Base-by-base conservation (phyloP, 352 stramenopile genomes). In the Phytopythium helicoides region DNA sequence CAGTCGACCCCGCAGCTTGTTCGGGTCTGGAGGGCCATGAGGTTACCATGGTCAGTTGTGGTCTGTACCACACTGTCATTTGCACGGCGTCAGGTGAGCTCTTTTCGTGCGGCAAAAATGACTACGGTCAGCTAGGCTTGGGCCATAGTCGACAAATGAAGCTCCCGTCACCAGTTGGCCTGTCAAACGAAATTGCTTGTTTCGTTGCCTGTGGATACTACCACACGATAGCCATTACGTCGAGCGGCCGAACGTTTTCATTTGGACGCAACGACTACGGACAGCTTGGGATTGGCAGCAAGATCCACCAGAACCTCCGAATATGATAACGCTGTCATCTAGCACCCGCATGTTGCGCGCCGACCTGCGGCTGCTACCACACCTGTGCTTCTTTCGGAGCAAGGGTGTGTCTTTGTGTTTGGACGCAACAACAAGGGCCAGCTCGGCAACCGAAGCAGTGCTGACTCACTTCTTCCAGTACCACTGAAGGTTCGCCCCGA, bases 371-470 rank as follows among this genome's bases (percentile, higher is more conserved):
- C 1, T 96, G 87, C 39, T 96, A 95, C 46, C 87, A 96, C 58
- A 92, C 83, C n/a, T 0, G 81, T 96, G 5, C 50, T 93, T 12
- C 60, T 95, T 1, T 94, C 85, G 1, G 84, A 95, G 39, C 76
- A 91, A 69, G 86, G 87, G 11, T 64, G 89, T 46, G 81, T 96
- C 7, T 94, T 80, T 39, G 84, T 91, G 1, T 95, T 95, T 41
- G 86, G 87, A 22, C 56, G 87, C 26, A 96, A 96, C 60, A 96
- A 96, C 64, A 94, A 96, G 59, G 86, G 86, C 0, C 86, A 95
- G 52, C 71, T 95, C 21, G 86, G 86, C 2, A 95, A 94, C 63
- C 72, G 86, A 16, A 81, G 84, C 15, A 94, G 80, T 44, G 80
- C 86, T 0, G 86, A 96, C 51, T 83, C 86, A 14, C 68, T 94